Base-by-base conservation (phyloP, 1,284 basidiomycete genomes). In the Meira miltonrushii region DNA sequence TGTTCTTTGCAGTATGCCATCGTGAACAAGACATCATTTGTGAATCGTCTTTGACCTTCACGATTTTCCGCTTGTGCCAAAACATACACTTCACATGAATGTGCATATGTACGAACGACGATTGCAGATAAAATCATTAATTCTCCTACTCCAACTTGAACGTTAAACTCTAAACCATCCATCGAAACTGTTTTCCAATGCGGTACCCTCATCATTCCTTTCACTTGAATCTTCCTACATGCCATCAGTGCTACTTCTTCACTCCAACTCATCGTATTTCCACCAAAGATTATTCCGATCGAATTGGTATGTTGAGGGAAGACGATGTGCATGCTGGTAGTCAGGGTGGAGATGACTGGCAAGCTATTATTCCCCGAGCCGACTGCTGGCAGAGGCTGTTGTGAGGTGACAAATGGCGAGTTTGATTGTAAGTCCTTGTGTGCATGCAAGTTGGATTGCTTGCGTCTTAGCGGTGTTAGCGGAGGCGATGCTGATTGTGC, bases 241-340 rank as follows among this genome's bases (percentile, higher is more conserved):
- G 67, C 57, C 8, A 71, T 61, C 38, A 73, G 28, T 5, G 69
- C 71, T 0, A 64, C 62, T 40, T 67, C 65, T 49, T 73, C 71
- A 63, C 71, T 69, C 71, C 71, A 73, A 44, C 64, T 67, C 65
- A 71, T 71, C 50, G 71, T 58, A 54, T 73, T 69, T 0, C 71
- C 71, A 37, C 71, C 71, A 23, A 73, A 73, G 1, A 73, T 58
- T 11, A 71, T 65, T 1, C 59, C 57, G 11, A 64, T 60, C 1
- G 62, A 66, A 38, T 73, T 73, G 39, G 67, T 64, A 55, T 73
- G 71, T 53, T 73, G 67, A 5, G 70, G 70, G 40, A 72, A 72
- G 1, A 72, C 70, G 13, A 72, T 56, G 21, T 72, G 69, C 9
- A 72, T 54, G 12, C 65, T 66, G 0, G 57, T 62, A 10, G 59